Percentiles rank a stretch among this genome's conserved stretches.
These are phyloP conservation scores for Lantana camara DNA, from an alignment of 257 asterid species.

Conservation along the genomic window DNA sequence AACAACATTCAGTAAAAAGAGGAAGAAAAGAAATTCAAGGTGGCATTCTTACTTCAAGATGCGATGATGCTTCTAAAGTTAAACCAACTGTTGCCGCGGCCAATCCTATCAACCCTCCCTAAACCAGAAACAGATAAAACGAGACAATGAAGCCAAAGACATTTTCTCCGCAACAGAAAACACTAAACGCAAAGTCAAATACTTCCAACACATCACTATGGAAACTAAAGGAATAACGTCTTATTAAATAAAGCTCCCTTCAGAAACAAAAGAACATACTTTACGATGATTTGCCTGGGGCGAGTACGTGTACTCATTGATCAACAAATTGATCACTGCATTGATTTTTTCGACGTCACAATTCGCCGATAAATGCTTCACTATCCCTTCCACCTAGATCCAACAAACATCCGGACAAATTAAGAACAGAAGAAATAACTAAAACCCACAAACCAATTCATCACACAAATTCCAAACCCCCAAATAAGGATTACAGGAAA, in stretches of 20 bases:
- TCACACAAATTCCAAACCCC: constrained; percentile 10
- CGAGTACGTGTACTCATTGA: constrained; percentile 73
- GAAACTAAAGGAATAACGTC: constrained; percentile 7
- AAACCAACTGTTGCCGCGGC: constrained; percentile 99
- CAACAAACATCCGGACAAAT: constrained; percentile 33
- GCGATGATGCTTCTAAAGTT: constrained; percentile 88
- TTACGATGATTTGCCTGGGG: constrained; percentile 94
- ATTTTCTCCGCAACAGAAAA: constrained; percentile 18
- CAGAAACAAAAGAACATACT: constrained; percentile 39
- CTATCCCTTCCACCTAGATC: constrained; percentile 95
- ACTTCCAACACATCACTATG: constrained; percentile 11
- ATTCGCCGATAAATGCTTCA: constrained; percentile 77
- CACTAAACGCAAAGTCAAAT: constrained; percentile 1
- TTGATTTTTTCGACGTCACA: constrained; percentile 79
- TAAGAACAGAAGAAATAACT: neutral
- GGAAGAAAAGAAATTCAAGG: neutral
- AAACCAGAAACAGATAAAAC: constrained; percentile 15
- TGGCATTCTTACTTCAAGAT: constrained; percentile 76
- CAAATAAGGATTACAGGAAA: neutral
- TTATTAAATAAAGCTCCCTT: neutral
- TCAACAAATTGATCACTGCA: constrained; percentile 79
- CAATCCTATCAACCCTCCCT: constrained; percentile 99
- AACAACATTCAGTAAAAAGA: neutral
- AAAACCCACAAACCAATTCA: constrained; percentile 8
- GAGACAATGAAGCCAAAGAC: constrained; percentile 10